These are phyloP conservation scores for Kodamaea alishanica DNA, from an alignment of 1,139 yeast genomes.

Conservation along the genomic window DNA sequence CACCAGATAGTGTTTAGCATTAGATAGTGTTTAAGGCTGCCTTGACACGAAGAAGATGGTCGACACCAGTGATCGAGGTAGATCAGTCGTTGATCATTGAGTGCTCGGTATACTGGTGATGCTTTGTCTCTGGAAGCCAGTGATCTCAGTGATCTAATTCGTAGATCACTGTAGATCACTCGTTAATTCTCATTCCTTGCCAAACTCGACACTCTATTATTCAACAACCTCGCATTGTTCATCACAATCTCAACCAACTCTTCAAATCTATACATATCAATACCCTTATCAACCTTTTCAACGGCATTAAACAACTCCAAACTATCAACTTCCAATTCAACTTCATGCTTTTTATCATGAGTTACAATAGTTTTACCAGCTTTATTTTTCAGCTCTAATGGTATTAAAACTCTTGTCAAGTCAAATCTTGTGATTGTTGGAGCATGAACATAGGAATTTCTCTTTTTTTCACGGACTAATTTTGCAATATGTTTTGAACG, in stretches of 20 bases:
- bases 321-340: conserved; percentile 73
- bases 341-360: conserved; percentile 48
- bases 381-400: conserved; percentile 43
- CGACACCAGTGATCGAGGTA: no score
- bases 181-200: conserved; percentile 18
- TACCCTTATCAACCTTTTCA: conserved; percentile 45
- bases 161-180: no score
- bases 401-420: conserved; percentile 57
- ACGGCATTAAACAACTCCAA: conserved; percentile 60
- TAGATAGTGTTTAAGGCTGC: no score
- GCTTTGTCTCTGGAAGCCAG: no score
- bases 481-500: conserved; percentile 42
- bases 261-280: conserved; percentile 62
- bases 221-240: conserved; percentile 61
- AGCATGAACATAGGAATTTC: conserved; percentile 61
- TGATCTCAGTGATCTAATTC: no score
- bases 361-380: conserved; percentile 36
- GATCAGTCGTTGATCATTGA: no score
- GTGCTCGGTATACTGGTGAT: no score
- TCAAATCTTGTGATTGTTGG: conserved; percentile 72
- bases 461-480: conserved; percentile 57
- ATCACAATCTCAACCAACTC: conserved; percentile 68
- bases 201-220: conserved; percentile 43
- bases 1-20: no score
- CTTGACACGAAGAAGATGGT: no score